Percentiles rank a stretch among this genome's conserved stretches.
Evolutionary conservation across 148 eudicot genomes (phyloP).

Genomic region (Rheum nobile): DNA sequence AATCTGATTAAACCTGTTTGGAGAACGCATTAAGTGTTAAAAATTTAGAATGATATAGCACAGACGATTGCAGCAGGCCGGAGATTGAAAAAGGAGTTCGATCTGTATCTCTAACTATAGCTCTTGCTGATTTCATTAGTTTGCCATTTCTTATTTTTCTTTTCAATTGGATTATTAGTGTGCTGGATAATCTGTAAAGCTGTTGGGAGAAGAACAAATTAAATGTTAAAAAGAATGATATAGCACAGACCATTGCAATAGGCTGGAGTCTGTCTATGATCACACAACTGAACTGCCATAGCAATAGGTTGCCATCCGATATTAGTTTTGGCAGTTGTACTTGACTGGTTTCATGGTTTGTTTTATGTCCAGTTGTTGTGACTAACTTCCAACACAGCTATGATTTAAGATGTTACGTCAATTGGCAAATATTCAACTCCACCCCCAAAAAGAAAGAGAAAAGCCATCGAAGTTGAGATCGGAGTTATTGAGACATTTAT

Average conservation of each 20-base stretch:
- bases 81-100: conserved; percentile 17
- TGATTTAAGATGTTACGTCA: neutral
- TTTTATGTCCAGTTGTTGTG: neutral
- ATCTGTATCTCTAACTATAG: conserved; percentile 5
- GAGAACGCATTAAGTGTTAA: neutral
- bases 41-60: neutral
- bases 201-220: neutral
- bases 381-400: neutral
- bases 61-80: neutral
- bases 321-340: too few species aligned
- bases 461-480: neutral
- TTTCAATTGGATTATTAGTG: neutral
- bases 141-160: conserved; percentile 8
- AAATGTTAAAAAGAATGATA: neutral
- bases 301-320: too few species aligned
- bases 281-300: too few species aligned
- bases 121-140: conserved; percentile 8
- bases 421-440: neutral
- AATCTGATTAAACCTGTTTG: neutral
- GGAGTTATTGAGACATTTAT: neutral
- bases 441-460: neutral
- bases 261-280: neutral
- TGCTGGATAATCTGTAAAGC: neutral
- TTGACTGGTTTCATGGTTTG: too few species aligned
- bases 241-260: neutral